Evolutionary conservation across 768 basidiomycete species (phyloP).

Genomic region (Macrolepiota albuminosa): DNA sequence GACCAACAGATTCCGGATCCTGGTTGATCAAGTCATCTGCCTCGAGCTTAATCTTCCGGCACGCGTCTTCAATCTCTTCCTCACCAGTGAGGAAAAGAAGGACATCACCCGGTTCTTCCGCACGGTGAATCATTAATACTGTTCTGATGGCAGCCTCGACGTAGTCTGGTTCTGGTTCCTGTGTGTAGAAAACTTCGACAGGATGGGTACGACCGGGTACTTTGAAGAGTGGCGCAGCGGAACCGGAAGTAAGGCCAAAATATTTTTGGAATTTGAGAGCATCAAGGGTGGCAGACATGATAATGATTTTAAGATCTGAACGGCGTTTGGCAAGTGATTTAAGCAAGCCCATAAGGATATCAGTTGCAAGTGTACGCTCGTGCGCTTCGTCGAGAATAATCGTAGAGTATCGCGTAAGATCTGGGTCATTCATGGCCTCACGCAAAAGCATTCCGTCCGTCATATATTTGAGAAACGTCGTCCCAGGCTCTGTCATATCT

Average conservation of each 20-base stretch:
- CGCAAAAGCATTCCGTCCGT: slow-evolving; percentile 99
- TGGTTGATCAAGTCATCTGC: slow-evolving; percentile 78
- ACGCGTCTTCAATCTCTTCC: slow-evolving; percentile 97
- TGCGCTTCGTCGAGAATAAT: slow-evolving; percentile 99
- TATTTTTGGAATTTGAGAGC: slow-evolving; percentile 96
- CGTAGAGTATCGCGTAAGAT: slow-evolving; percentile 86
- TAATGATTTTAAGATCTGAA: slow-evolving; percentile 88
- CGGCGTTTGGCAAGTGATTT: slow-evolving; percentile 80
- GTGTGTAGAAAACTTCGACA: slow-evolving; percentile 93
- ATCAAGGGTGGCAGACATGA: slow-evolving; percentile 98
- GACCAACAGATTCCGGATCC: slow-evolving; percentile 75
- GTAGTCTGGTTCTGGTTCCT: slow-evolving; percentile 92
- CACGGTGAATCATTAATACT: slow-evolving; percentile 94
- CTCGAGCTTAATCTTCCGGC: slow-evolving; percentile 87
- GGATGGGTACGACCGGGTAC: slow-evolving; percentile 93
- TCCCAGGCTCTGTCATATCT: slow-evolving; percentile 86
- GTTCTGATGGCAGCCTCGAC: slow-evolving; percentile 96
- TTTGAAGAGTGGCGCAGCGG: slow-evolving; percentile 75
- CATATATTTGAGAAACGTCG: slow-evolving; percentile 98
- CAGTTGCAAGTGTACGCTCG: slow-evolving; percentile 95
- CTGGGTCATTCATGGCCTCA: slow-evolving; percentile 96
- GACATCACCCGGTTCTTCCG: slow-evolving; percentile 90
- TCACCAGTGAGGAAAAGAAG: slow-evolving; percentile 96
- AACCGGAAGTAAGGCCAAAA: slow-evolving; percentile 52
- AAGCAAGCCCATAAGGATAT: slow-evolving; percentile 96